Evolutionary conservation across 768 basidiomycete genomes (phyloP).

Genomic region (Sistotremastrum niveocremeum): DNA sequence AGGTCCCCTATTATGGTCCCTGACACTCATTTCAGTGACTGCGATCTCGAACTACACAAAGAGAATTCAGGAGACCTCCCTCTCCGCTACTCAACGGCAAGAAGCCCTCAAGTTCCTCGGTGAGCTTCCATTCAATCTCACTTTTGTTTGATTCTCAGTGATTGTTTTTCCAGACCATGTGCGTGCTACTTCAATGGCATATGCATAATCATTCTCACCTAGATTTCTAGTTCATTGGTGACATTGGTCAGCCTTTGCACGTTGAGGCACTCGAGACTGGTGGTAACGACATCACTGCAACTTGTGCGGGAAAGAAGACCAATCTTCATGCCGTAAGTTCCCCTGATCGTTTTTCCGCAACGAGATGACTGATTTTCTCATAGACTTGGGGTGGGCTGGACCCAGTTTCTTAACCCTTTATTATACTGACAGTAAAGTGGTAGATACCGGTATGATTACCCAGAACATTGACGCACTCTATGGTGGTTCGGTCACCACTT

Average conservation of each 20-base stretch:
- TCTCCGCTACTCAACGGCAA: slow-evolving; percentile 29
- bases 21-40: slow-evolving; percentile 21
- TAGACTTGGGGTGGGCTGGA: slow-evolving; percentile 11
- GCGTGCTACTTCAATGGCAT: not conserved
- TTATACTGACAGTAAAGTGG: not conserved
- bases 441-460: slow-evolving; percentile 11
- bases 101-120: slow-evolving; percentile 43
- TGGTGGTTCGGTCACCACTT: slow-evolving; percentile 12
- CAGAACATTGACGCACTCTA: slow-evolving; percentile 11
- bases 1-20: not conserved
- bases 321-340: slow-evolving; percentile 26
- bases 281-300: slow-evolving; percentile 30
- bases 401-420: not conserved
- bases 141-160: not conserved
- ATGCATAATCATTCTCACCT: not conserved
- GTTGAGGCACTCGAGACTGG: slow-evolving; percentile 30
- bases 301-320: slow-evolving; percentile 25
- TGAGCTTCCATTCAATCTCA: slow-evolving; percentile 4
- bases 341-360: too few relatives aligned
- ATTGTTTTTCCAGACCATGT: not conserved
- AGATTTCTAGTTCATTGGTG: slow-evolving; percentile 25
- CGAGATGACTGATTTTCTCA: not conserved
- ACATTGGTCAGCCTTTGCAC: slow-evolving; percentile 38
- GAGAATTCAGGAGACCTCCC: slow-evolving; percentile 29
- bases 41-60: slow-evolving; percentile 46